These are phyloP conservation scores for Adansonia digitata DNA, from an alignment of 345 rosid genomes.

Conservation along the genomic window DNA sequence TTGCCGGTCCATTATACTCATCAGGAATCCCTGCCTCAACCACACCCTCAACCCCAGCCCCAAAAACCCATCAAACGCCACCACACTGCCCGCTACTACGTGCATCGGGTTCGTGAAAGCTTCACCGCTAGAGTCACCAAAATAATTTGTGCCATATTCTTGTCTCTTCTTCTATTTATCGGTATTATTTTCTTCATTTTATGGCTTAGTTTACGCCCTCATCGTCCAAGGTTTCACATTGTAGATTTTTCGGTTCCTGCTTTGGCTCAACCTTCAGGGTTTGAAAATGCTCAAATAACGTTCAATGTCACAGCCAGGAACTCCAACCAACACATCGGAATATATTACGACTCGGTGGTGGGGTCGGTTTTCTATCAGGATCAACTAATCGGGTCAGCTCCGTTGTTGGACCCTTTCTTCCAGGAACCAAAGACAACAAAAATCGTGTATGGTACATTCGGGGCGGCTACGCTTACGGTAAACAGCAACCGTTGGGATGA, in stretches of 20 bases:
- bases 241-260: constrained; percentile 45
- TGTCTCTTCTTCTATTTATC: constrained; percentile 43
- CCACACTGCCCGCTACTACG: constrained; percentile 41
- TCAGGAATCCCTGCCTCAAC: not conserved
- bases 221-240: constrained; percentile 61
- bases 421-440: constrained; percentile 77
- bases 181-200: constrained; percentile 53
- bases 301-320: constrained; percentile 70
- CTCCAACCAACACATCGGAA: constrained; percentile 57
- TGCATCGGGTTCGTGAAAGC: constrained; percentile 57
- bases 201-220: constrained; percentile 87
- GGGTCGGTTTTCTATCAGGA: constrained; percentile 60
- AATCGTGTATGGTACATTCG: constrained; percentile 29
- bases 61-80: constrained; percentile 22
- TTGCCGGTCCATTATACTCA: constrained; percentile 18
- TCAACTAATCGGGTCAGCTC: constrained; percentile 50
- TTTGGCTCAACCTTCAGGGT: constrained; percentile 40
- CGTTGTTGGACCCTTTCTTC: constrained; percentile 36
- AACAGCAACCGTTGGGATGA: constrained; percentile 56
- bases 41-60: not conserved
- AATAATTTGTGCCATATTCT: constrained; percentile 46
- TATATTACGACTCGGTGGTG: constrained; percentile 46
- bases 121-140: constrained; percentile 56
- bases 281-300: constrained; percentile 43
- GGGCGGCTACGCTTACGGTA: constrained; percentile 60